Evolutionary conservation across 371 early-diverging fungal species (phyloP), one percentile per base, ranked within the genome.

Genomic region (Mortierella sp.): DNA sequence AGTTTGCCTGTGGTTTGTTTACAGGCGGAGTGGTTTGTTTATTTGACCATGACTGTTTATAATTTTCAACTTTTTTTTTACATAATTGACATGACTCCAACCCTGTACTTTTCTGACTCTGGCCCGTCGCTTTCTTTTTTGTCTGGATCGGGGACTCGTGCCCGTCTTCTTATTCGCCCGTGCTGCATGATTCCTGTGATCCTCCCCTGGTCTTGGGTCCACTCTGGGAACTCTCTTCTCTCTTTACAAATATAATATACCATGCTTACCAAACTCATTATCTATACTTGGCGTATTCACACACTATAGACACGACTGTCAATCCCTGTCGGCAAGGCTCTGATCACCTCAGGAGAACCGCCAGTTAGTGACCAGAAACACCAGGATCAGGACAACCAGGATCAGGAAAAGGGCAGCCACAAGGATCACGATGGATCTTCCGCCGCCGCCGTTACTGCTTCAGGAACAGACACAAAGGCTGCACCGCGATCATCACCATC

Each of bases 271-370:
- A n/a, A 50, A 6, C 19, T 22, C 31, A 19, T 2, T 37, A 3
- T 39, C 34, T n/a, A 40, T 40, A 11, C 68, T 37, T 67, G 34
- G 48, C 8, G 34, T 68, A 5, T 24, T 50, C 24, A 26, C 14
- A 14, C 85, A 16, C 86, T 2, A 63, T 88, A 66, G 91, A 89
- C 37, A 41, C 88, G 43, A 85, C 88, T 67, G 85, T 90, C 73
- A 77, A 88, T 71, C 79, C 70, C 73, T 29, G 73, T 77, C 44
- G 73, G 70, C 71, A 76, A 64, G 71, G 52, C 77, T 4, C 53
- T 73, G 66, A 73, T 80, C 63, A 40, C 70, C 10, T 65, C 52
- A 16, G 37, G 65, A 29, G 69, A 31, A n/a, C 34, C 73, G 11
- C 11, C 37, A 14, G 29, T 40, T 19, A 58, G 64, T 24, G 41